Evolutionary conservation across 176 grass and related monocot species (phyloP).

Genomic region (Thalia dealbata): DNA sequence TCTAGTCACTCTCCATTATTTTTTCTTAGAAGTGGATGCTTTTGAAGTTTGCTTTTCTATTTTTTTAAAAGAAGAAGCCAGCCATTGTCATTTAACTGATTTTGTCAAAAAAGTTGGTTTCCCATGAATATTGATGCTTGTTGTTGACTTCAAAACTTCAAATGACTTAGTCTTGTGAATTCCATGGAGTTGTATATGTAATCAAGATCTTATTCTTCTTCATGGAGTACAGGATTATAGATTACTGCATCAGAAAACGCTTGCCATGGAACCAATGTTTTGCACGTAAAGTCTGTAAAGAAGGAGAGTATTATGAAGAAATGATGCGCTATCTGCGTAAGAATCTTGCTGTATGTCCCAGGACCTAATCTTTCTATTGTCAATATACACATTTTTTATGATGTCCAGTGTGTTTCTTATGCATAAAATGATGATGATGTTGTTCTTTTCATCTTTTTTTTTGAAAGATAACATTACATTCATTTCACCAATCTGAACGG

Average conservation of each 20-base stretch:
- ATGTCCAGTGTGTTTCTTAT: neutral
- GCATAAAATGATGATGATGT: neutral
- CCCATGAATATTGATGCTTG: slow-evolving; percentile 2
- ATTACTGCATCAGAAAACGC: slow-evolving; percentile 71
- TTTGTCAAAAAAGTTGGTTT: neutral
- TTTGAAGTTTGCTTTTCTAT: neutral
- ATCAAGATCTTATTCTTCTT: neutral
- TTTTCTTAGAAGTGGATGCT: neutral
- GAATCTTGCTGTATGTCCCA: slow-evolving; percentile 59
- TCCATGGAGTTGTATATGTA: neutral
- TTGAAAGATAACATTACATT: too few species aligned
- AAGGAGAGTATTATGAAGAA: slow-evolving; percentile 91
- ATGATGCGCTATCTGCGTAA: slow-evolving; percentile 88
- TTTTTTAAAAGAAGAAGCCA: neutral
- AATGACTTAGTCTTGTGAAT: neutral
- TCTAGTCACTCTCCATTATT: too few species aligned
- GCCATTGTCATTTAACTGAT: neutral
- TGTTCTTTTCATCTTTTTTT: neutral
- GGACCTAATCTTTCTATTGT: neutral
- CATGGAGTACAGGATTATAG: slow-evolving; percentile 50
- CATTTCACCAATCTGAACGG: too few species aligned
- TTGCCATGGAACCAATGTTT: slow-evolving; percentile 79
- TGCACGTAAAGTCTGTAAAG: slow-evolving; percentile 74
- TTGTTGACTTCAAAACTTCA: neutral
- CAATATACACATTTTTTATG: neutral